A percentile compares a stretch with the other conserved stretches of the same genome.
These are phyloP conservation scores for Paxillus involutus DNA, from an alignment of 768 basidiomycete genomes.

Conservation along the genomic window DNA sequence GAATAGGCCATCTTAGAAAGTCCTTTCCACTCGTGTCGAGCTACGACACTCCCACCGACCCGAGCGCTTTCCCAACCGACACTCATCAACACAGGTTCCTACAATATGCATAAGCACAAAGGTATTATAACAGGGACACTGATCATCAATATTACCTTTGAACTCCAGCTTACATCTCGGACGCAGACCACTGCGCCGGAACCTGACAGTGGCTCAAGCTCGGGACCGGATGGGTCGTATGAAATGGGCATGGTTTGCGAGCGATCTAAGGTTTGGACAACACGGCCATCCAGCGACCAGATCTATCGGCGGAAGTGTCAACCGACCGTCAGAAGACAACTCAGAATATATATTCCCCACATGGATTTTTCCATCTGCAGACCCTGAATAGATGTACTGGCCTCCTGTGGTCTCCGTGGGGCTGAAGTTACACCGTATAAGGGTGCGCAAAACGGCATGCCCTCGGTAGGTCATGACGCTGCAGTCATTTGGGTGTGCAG, in stretches of 20 bases:
- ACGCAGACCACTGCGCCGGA: conserved; percentile 54
- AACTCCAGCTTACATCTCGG: conserved; percentile 95
- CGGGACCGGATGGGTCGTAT: conserved; percentile 69
- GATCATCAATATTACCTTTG: conserved; percentile 48
- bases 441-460: conserved; percentile 84
- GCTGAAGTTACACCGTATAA: conserved; percentile 96
- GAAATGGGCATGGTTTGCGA: conserved; percentile 67
- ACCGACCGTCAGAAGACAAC: conserved; percentile 2
- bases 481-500: conserved; percentile 83
- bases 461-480: conserved; percentile 96
- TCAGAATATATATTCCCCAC: conserved; percentile 39
- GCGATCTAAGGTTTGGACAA: conserved; percentile 85
- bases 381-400: conserved; percentile 94
- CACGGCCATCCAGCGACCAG: conserved; percentile 89
- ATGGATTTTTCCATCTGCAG: conserved; percentile 82
- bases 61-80: conserved; percentile 78
- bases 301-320: conserved; percentile 50
- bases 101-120: conserved; percentile 5
- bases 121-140: background rate
- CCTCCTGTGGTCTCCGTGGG: conserved; percentile 89
- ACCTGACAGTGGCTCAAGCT: conserved; percentile 35
- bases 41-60: conserved; percentile 69
- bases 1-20: conserved; percentile 64
- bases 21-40: conserved; percentile 96
- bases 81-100: conserved; percentile 91